phyloP scores from a whole-genome alignment of 495 filamentous ascomycete species.

The Penicillium soppii region DNA sequence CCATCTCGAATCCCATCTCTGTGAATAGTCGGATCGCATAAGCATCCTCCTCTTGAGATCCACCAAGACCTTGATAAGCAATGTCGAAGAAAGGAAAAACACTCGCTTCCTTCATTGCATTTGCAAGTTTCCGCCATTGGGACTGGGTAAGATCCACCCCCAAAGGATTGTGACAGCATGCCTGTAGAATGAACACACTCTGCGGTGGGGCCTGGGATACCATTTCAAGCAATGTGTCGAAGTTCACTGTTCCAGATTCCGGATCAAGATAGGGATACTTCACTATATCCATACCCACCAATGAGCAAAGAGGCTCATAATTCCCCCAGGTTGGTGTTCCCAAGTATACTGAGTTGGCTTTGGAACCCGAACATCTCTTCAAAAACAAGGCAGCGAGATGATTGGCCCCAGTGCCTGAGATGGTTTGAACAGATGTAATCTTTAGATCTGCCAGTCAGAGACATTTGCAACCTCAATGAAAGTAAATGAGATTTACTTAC shows the following conservation, averaged over 20 bases:
- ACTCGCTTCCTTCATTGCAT: slow-evolving; percentile 18
- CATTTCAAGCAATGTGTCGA: slow-evolving; percentile 6
- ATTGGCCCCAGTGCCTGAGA: slow-evolving; percentile 80
- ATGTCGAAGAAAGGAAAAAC: slow-evolving; percentile 43
- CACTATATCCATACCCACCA: slow-evolving; percentile 7
- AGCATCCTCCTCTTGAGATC: slow-evolving; percentile 36
- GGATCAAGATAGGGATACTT: slow-evolving; percentile 27
- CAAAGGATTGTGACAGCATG: slow-evolving; percentile 48
- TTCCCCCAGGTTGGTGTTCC: slow-evolving; percentile 28
- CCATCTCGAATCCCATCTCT: not conserved
- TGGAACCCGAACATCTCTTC: slow-evolving; percentile 36
- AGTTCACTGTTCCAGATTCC: not conserved
- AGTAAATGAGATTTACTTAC: too few relatives aligned
- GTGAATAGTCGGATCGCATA: slow-evolving; percentile 41
- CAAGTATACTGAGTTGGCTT: slow-evolving; percentile 15
- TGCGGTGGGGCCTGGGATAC: slow-evolving; percentile 4
- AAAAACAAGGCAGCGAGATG: slow-evolving; percentile 73
- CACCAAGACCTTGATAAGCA: slow-evolving; percentile 47
- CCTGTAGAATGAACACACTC: slow-evolving; percentile 40
- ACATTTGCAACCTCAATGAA: too few relatives aligned
- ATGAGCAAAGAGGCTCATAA: slow-evolving; percentile 21
- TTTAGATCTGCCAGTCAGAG: too few relatives aligned
- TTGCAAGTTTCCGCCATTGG: slow-evolving; percentile 36
- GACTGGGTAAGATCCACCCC: slow-evolving; percentile 33
- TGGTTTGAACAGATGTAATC: slow-evolving; percentile 59